Base-by-base conservation (phyloP, 139 green algal species). In the Picochlorum sp. region DNA sequence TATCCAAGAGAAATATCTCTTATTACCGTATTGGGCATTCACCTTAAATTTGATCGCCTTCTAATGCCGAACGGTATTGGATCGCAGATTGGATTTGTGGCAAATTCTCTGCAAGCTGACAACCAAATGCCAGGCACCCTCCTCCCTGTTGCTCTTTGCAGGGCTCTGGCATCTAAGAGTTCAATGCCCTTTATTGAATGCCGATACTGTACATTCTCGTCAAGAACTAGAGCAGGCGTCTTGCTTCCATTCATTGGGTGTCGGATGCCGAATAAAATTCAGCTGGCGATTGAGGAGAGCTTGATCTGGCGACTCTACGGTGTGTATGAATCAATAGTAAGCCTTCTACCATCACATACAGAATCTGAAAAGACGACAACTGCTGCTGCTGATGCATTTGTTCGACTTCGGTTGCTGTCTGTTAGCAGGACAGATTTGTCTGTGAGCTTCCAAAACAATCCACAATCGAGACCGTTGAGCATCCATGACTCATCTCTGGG, bases 1-100 rank as follows among this genome's bases (percentile, higher is more conserved):
- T 51, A 59, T 47, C 83, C 88, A 0, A 69, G 85, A 60, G 88
- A 95, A 84, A 66, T 95, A 62, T 60, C 87, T 52, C 64, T 88
- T 37, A 57, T 88, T 21, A 67, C 49, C 3, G 21, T 72, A 3
- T 44, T 24, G 5, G 72, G 34, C 26, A 45, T 70, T 18, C 59
- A 59, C 6, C 16, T 74, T 13, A 14, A n/a, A 8, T 21, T 59
- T 24, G 14, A 30, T 20, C n/a, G 15, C 5, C 4, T 62, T n/a
- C 38, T 70, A 13, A 58, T 37, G 38, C 64, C 64, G 23, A 34
- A 26, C 20, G 52, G 50, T 45, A 18, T 45, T 2, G 49, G 18
- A 20, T 41, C 3, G n/a, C 63, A 71, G 56, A 21, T 82, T 49
- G 68, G 71, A 23, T 30, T 83, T 49, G 57, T 44, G 38, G 8